Evolutionary conservation across 2,329 filamentous ascomycete genomes (phyloP).

Genomic region (Monosporascus sp.): DNA sequence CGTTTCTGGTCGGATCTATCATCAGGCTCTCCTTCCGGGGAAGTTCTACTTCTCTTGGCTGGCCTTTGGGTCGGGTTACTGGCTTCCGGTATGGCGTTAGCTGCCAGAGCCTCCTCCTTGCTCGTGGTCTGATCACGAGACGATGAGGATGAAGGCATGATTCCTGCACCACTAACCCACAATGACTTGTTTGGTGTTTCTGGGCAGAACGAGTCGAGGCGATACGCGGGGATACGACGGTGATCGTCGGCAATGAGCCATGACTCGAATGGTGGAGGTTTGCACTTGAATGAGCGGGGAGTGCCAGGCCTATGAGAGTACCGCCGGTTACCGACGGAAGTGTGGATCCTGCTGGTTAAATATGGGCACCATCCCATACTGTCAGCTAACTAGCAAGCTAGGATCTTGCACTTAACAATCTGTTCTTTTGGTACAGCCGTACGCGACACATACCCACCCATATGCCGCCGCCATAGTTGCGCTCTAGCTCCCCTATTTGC

Average conservation of each 20-base stretch:
- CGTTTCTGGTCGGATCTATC: conserved; percentile 15
- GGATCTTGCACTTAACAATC: too few species aligned
- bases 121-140: background rate
- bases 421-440: too few species aligned
- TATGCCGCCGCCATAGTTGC: too few species aligned
- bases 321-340: background rate
- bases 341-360: too few species aligned
- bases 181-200: too few species aligned
- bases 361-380: too few species aligned
- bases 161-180: background rate
- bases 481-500: too few species aligned
- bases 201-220: too few species aligned
- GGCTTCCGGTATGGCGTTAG: background rate
- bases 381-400: too few species aligned
- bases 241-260: background rate
- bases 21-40: conserved; percentile 4
- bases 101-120: background rate
- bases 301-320: background rate
- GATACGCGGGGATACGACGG: background rate
- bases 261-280: background rate
- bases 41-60: conserved; percentile 7
- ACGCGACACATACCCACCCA: too few species aligned
- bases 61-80: conserved; percentile 7
- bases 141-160: background rate
- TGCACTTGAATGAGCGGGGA: background rate